Evolutionary conservation across 1,284 basidiomycete genomes (phyloP).

Genomic region (Cutaneotrichosporon sp.): DNA sequence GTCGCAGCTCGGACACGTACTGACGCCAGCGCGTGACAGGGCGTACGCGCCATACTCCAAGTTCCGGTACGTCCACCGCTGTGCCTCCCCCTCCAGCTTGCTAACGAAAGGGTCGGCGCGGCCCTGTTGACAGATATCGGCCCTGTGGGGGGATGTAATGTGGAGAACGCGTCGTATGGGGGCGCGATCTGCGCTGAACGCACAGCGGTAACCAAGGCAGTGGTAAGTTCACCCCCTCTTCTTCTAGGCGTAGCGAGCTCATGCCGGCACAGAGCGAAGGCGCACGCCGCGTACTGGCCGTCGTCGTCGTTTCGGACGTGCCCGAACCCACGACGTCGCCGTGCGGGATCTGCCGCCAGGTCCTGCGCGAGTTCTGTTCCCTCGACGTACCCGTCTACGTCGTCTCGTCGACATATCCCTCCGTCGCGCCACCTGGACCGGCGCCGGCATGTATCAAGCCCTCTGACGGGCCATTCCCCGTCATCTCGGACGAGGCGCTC

Average conservation of each 20-base stretch:
- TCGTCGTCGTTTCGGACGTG: slow-evolving; percentile 74
- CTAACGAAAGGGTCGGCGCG: slow-evolving; percentile 62
- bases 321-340: slow-evolving; percentile 60
- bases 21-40: slow-evolving; percentile 52
- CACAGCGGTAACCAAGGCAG: slow-evolving; percentile 57
- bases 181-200: slow-evolving; percentile 75
- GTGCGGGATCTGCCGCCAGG: slow-evolving; percentile 60
- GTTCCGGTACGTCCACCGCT: slow-evolving; percentile 54
- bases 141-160: slow-evolving; percentile 70
- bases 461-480: slow-evolving; percentile 1
- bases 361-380: slow-evolving; percentile 69
- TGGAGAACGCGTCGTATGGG: slow-evolving; percentile 84
- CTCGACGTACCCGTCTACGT: slow-evolving; percentile 69
- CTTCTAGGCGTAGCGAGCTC: background rate
- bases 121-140: slow-evolving; percentile 67
- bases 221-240: slow-evolving; percentile 3
- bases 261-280: slow-evolving; percentile 64
- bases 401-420: slow-evolving; percentile 52
- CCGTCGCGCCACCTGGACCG: slow-evolving; percentile 33
- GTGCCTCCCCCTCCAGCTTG: too few relatives aligned
- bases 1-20: background rate
- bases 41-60: slow-evolving; percentile 74
- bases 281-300: slow-evolving; percentile 58
- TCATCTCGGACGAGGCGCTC: background rate
- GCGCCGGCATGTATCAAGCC: slow-evolving; percentile 7